Conservation (phyloP, 2,329 filamentous ascomycete species). For the Alternaria incomplexa region DNA sequence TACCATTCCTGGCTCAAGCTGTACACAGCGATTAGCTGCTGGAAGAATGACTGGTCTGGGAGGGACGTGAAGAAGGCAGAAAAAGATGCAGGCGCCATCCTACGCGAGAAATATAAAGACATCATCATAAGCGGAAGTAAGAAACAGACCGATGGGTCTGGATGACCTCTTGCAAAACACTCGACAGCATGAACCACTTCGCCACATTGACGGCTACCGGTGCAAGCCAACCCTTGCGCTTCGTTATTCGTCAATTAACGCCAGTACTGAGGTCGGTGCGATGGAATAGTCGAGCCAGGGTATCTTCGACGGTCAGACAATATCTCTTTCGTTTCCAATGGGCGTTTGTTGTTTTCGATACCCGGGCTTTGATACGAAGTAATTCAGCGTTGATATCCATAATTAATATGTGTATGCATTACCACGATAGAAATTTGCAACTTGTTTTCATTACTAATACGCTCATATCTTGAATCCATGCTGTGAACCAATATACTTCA, state of each 20-base stretch:
- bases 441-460: neutral
- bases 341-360: slow-evolving; percentile 1
- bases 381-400: neutral
- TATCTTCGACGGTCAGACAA: rapidly evolving
- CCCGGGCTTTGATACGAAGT: neutral
- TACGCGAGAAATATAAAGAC: too few relatives aligned
- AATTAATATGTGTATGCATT: neutral
- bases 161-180: too few relatives aligned
- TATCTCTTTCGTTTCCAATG: neutral
- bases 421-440: neutral
- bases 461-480: too few relatives aligned
- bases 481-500: neutral
- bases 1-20: slow-evolving; percentile 27
- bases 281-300: too few relatives aligned
- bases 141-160: too few relatives aligned
- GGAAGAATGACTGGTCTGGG: slow-evolving; percentile 24
- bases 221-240: neutral
- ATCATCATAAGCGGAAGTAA: neutral
- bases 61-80: slow-evolving; percentile 4
- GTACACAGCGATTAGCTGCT: slow-evolving; percentile 18
- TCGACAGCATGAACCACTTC: neutral
- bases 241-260: neutral
- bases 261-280: neutral
- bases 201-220: neutral
- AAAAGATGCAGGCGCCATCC: too few relatives aligned